Base-by-base conservation (phyloP, 176 grass and related monocot genomes). In the Zoysia pacifica region DNA sequence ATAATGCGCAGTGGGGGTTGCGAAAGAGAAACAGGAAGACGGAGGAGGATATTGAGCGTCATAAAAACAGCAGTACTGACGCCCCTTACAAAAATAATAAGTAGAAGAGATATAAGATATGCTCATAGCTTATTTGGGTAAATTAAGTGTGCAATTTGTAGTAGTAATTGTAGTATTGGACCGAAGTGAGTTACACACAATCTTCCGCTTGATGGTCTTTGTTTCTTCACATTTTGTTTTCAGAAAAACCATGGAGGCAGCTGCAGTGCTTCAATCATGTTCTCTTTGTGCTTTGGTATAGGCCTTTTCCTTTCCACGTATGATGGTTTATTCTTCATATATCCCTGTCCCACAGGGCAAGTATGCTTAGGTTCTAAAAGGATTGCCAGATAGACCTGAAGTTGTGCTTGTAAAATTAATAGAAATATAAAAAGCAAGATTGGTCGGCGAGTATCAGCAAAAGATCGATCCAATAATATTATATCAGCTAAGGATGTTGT, bases 361-460 rank as follows among this genome's bases (percentile, higher is more conserved):
- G 43, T 88, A 81, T 62, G 9, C 72, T 86, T 93, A 97, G 92
- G 90, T 97, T 77, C 86, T 97, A n/a, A 93, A 97, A 93, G 92
- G 92, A 62, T 78, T 97, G 44, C 86, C 92, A 2, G 95, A 97
- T 83, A 87, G 92, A 85, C 87, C 95, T 46, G 95, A 97, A 62
- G 92, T 94, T 61, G 92, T 91, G 10, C 95, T 93, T 67, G 89
- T 97, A 48, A 97, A 97, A 81, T 74, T 94, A 67, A 93, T 87
- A 83, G 95, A 97, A 82, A 28, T 28, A 94, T 97, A 76, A 97
- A 94, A 85, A 90, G 82, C 70, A 97, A 97, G 54, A 90, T 97
- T 79, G 95, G 93, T 73, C 81, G 80, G 38, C 90, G 87, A 40
- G 40, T 77, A 70, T 90, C 75, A 55, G 90, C 88, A 3, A 90